Base-by-base conservation (phyloP, 176 grass and related monocot species). In the Juncus inflexus region DNA sequence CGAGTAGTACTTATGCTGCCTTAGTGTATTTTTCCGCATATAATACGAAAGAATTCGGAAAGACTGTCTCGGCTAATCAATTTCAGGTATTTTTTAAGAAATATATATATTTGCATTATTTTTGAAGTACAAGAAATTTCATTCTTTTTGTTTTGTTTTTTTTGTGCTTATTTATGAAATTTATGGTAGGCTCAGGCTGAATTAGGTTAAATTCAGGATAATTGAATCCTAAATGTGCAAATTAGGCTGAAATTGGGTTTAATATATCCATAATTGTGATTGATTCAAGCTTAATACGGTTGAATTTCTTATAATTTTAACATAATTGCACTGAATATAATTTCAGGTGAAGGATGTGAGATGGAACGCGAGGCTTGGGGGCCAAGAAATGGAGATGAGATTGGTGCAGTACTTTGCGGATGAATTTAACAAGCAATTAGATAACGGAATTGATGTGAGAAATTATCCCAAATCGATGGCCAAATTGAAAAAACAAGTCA, bases 401-500 rank as follows among this genome's bases (percentile, higher is more conserved):
- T 65, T 99, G 8, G 83, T 87, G 0, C 87, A 99, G 14, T 80
- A 99, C 78, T 99, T 99, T 73, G 83, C 80, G 1, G 89, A 94
- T 74, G 85, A 99, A 52, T 99, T 99, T 56, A 99, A 99, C 75
- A 94, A 90, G 47, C 64, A 94, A 64, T 72, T 90, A 13, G 85
- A 80, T 75, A 78, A 83, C 37, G 89, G 95, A 66, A 75, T 80
- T 84, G 89, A 99, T 74, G 80, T 99, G 69, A 80, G 89, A 62
- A 80, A 94, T 64, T 89, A 83, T 79, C 76, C 95, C 57, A 99
- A 99, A 82, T 80, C 86, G 70, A 99, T 99, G 89, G 95, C 95
- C 73, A 99, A 99, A 75, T 82, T 99, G 73, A 99, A 94, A 76
- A 99, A 99, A 74, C 95, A 99, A 84, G 86, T 99, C 6, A 99